phyloP scores from a whole-genome alignment of 495 filamentous ascomycete genomes.

The Daldinia concentrica region DNA sequence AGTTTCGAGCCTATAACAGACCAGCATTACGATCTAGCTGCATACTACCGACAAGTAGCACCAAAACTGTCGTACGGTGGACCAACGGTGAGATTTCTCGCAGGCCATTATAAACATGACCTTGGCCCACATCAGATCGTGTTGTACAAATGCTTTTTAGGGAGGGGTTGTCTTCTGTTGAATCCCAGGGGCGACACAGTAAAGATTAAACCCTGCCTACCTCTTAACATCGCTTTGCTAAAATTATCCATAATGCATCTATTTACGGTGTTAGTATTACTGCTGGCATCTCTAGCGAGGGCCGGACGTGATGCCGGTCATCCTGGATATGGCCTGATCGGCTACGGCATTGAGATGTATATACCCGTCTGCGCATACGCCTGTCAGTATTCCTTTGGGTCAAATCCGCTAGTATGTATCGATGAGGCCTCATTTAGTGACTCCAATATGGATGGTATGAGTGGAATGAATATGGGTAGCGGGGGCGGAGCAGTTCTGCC shows the following conservation, averaged over 20 bases:
- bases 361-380: conserved; percentile 13
- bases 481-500: neutral
- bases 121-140: neutral
- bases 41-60: neutral
- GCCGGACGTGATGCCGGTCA: conserved; percentile 9
- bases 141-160: neutral
- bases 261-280: neutral
- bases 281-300: neutral
- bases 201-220: neutral
- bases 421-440: conserved; percentile 4
- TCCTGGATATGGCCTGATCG: conserved; percentile 10
- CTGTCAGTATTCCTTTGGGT: conserved; percentile 7
- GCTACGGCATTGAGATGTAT: conserved; percentile 17
- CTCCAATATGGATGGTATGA: neutral
- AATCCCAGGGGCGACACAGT: neutral
- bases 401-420: neutral
- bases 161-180: neutral
- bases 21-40: neutral
- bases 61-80: neutral
- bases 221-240: neutral
- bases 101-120: neutral
- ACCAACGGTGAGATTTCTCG: neutral
- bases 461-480: conserved; percentile 2
- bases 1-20: conserved; percentile 11
- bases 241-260: neutral